Evolutionary conservation across 768 basidiomycete genomes (phyloP).

Genomic region (Leucocoprinus sp.): DNA sequence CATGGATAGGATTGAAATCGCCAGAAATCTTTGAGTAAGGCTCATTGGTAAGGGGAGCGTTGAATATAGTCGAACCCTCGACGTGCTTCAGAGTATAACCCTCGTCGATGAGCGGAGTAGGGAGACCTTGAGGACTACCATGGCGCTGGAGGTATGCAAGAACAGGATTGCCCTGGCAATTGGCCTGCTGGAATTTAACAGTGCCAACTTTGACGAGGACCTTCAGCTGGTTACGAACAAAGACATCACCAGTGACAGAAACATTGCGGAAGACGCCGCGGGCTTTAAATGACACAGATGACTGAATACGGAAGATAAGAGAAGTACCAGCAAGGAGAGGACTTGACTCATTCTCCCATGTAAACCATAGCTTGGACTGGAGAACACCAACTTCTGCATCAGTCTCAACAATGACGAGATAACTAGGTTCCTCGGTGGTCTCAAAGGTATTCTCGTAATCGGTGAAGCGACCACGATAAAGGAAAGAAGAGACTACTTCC

Average conservation of each 20-base stretch:
- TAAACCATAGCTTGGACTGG: constrained; percentile 96
- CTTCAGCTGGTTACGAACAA: constrained; percentile 83
- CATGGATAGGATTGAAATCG: constrained; percentile 98
- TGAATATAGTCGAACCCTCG: constrained; percentile 59
- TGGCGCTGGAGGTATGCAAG: constrained; percentile 89
- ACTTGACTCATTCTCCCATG: constrained; percentile 79
- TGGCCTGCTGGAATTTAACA: constrained; percentile 79
- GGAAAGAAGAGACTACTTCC: constrained; percentile 91
- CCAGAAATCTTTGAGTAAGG: constrained; percentile 94
- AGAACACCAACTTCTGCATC: constrained; percentile 86
- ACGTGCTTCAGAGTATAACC: constrained; percentile 76
- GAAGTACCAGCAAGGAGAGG: constrained; percentile 74
- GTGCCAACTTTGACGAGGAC: constrained; percentile 82
- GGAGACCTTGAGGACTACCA: constrained; percentile 69
- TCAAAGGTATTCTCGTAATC: constrained; percentile 98
- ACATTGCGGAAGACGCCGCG: constrained; percentile 78
- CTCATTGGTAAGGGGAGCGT: constrained; percentile 85
- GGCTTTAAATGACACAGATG: constrained; percentile 87
- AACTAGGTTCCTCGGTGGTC: constrained; percentile 82
- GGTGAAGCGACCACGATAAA: constrained; percentile 90
- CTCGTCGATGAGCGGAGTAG: constrained; percentile 71
- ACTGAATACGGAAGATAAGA: constrained; percentile 85
- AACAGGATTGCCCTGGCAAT: constrained; percentile 90
- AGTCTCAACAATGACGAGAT: constrained; percentile 63
- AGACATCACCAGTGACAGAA: constrained; percentile 77